Conservation (phyloP, 805 yeast genomes). For the Candida sonorensis region DNA sequence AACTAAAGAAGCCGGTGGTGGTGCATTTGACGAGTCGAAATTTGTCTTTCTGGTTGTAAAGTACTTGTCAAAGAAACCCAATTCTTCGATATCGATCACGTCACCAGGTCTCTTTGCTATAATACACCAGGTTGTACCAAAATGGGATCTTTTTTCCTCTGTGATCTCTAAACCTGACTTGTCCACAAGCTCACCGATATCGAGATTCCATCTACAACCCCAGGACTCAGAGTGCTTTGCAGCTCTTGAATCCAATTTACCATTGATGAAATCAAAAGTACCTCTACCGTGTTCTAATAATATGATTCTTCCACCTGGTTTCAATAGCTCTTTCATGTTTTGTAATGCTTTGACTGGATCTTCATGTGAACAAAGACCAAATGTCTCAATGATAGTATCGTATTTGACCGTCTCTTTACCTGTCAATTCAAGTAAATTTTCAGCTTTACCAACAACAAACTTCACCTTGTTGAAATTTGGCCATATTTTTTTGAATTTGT, state of each 20-base stretch:
- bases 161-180: slow-evolving; percentile 80
- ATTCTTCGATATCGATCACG: slow-evolving; percentile 38
- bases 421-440: slow-evolving; percentile 54
- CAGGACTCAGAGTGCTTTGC: slow-evolving; percentile 78
- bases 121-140: slow-evolving; percentile 89
- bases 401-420: slow-evolving; percentile 44
- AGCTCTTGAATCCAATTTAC: slow-evolving; percentile 74
- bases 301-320: slow-evolving; percentile 86
- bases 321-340: slow-evolving; percentile 65
- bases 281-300: slow-evolving; percentile 93
- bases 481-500: slow-evolving; percentile 61
- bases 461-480: slow-evolving; percentile 70
- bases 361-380: slow-evolving; percentile 93
- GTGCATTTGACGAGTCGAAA: slow-evolving; percentile 22
- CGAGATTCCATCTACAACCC: slow-evolving; percentile 98
- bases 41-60: slow-evolving; percentile 29
- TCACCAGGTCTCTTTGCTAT: slow-evolving; percentile 74
- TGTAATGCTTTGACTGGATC: slow-evolving; percentile 81
- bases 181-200: slow-evolving; percentile 81
- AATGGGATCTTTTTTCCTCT: slow-evolving; percentile 71
- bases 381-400: slow-evolving; percentile 89
- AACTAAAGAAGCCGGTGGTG: slow-evolving; percentile 1
- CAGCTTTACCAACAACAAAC: slow-evolving; percentile 87
- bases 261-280: slow-evolving; percentile 67
- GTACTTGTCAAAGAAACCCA: slow-evolving; percentile 45